Base-by-base conservation (phyloP, 2,329 filamentous ascomycete genomes). In the Trichoderma pleuroti region DNA sequence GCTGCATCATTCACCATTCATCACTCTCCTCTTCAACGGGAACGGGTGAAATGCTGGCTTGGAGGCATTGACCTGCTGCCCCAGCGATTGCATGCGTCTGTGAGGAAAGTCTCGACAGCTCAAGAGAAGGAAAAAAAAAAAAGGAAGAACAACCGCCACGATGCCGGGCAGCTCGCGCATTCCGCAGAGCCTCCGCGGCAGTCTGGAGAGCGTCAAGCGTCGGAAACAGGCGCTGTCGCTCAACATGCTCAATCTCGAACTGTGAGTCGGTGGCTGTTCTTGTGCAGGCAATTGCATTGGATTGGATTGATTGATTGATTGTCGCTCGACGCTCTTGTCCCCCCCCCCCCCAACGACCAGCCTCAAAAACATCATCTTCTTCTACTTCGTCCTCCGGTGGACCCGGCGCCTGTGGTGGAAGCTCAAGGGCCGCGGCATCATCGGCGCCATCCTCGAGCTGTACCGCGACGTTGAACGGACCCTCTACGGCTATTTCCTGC, bases 301-400 rank as follows among this genome's bases (percentile, higher is more conserved):
- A 26, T 11, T 16, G n/a, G n/a, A n/a, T 21, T 5, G 5, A 28
- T 28, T 3, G 4, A 42, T 42, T 42, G 36, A 42, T 59, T 36
- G 3, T 16, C n/a, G 28, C 65, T 68, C n/a, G 39, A 68, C 65
- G n/a, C 16, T 28, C 24, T 49, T 5, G n/a, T n/a, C n/a, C 39
- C 36, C 28, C 12, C 21, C 21, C 42, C 1, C 21, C 34, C 32
- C 36, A 14, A 16, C 26, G 21, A 34, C 30, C 54, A 72, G 71
- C 61, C 16, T 71, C 59, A 71, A 71, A 97, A 72, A 98, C 79
- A 85, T 98, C 72, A 85, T 98, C 76, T 97, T 98, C 81, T 86
- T 94, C 78, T 87, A 97, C 76, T 98, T 98, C 83, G 80, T 98
- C 72, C 84, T 97, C 61, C 91, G 94, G 78, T 92, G 94, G 86